Conservation (phyloP, 306 rosid genomes). For the Cicer yamashitae region DNA sequence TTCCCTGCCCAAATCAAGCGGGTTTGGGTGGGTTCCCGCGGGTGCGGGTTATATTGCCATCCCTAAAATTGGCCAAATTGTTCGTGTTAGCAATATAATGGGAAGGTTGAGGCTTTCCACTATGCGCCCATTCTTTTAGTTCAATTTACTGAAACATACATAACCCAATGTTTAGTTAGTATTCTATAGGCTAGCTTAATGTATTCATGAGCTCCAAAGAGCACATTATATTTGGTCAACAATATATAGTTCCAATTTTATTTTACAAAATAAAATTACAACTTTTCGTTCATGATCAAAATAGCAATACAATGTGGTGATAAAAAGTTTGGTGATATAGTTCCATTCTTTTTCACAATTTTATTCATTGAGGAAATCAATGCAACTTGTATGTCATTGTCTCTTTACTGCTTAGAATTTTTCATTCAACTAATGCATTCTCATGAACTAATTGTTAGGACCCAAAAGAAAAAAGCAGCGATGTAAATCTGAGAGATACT, state of each 20-base stretch:
- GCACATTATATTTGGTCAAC: background rate
- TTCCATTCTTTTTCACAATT: background rate
- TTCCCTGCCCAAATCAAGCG: too few relatives aligned
- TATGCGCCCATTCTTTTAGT: background rate
- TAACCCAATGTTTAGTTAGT: slow-evolving; percentile 22
- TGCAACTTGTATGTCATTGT: slow-evolving; percentile 7
- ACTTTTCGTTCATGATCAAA: background rate
- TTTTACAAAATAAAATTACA: background rate
- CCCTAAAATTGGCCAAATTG: background rate
- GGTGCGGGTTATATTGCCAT: too few relatives aligned
- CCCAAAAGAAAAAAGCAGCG: slow-evolving; percentile 45
- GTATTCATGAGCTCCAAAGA: background rate
- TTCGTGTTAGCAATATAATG: background rate
- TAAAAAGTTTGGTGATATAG: background rate
- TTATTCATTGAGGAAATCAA: background rate
- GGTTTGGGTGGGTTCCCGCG: too few relatives aligned
- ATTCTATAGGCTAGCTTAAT: background rate
- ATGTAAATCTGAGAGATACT: slow-evolving; percentile 33
- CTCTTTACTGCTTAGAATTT: slow-evolving; percentile 13
- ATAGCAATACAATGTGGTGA: background rate
- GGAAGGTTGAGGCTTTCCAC: background rate
- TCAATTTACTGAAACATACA: background rate
- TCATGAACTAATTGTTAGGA: slow-evolving; percentile 44
- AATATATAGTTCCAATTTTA: background rate
- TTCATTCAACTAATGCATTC: slow-evolving; percentile 24